Conservation (phyloP, 2,329 filamentous ascomycete genomes). For the Aureobasidium sp. region DNA sequence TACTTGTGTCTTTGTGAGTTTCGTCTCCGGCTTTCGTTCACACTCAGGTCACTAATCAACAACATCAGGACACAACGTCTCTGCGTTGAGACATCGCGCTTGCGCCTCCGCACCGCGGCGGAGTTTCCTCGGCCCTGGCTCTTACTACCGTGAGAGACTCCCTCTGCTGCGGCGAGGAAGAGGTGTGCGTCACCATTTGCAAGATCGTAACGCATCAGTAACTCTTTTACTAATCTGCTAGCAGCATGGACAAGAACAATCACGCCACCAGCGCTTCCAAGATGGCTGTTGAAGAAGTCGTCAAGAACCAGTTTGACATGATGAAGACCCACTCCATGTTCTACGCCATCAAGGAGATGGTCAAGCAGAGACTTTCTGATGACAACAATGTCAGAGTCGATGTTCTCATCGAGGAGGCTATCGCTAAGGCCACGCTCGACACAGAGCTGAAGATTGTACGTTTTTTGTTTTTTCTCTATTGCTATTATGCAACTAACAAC, state of each 20-base stretch:
- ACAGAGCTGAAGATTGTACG: neutral
- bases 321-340: neutral
- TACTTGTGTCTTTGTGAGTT: constrained; percentile 46
- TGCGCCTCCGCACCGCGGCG: constrained; percentile 62
- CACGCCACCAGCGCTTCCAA: too few relatives aligned
- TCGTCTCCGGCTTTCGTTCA: too few relatives aligned
- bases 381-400: neutral
- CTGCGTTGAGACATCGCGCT: constrained; percentile 82
- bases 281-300: too few relatives aligned
- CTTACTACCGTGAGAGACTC: constrained; percentile 61
- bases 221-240: neutral
- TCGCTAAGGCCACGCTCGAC: neutral
- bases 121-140: constrained; percentile 63
- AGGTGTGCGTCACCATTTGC: too few relatives aligned
- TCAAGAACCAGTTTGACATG: neutral
- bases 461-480: neutral
- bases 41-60: constrained; percentile 60
- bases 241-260: neutral
- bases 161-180: neutral
- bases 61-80: constrained; percentile 79
- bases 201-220: too few relatives aligned
- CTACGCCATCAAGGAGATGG: neutral
- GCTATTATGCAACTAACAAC: neutral
- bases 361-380: neutral
- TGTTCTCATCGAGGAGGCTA: too few relatives aligned